Evolutionary conservation across 768 basidiomycete species (phyloP).

Genomic region (Calocera viscosa): DNA sequence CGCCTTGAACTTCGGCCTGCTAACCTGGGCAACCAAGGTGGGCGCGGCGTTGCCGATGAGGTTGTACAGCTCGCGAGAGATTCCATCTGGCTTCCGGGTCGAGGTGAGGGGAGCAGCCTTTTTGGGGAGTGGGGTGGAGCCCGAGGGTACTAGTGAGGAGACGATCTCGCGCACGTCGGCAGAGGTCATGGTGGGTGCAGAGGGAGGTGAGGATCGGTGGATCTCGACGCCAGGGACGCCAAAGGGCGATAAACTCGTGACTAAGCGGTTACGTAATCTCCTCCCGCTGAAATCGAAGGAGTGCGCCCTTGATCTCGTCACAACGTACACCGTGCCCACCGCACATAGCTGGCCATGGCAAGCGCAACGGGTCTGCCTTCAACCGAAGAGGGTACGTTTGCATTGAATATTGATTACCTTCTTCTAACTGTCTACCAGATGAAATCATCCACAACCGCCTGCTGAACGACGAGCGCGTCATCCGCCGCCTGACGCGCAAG

Average conservation of each 20-base stretch:
- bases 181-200: conserved; percentile 28
- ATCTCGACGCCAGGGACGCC: background rate
- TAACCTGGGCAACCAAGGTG: conserved; percentile 61
- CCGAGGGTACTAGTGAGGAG: conserved; percentile 38
- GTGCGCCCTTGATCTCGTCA: too few relatives aligned
- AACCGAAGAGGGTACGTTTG: conserved; percentile 22
- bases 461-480: conserved; percentile 65
- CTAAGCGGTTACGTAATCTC: background rate
- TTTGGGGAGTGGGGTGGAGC: conserved; percentile 23
- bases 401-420: background rate
- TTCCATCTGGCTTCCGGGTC: conserved; percentile 72
- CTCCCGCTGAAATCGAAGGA: background rate
- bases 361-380: conserved; percentile 13
- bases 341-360: background rate
- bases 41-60: conserved; percentile 92
- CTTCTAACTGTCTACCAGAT: conserved; percentile 35
- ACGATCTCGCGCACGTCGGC: conserved; percentile 78
- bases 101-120: conserved; percentile 31
- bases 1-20: conserved; percentile 76
- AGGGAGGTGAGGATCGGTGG: background rate
- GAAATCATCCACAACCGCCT: conserved; percentile 69
- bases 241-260: conserved; percentile 6
- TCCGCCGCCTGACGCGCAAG: conserved; percentile 67
- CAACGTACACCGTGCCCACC: too few relatives aligned
- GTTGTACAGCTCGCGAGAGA: conserved; percentile 82